Conservation (phyloP, 306 rosid genomes). For the Purshia tridentata region DNA sequence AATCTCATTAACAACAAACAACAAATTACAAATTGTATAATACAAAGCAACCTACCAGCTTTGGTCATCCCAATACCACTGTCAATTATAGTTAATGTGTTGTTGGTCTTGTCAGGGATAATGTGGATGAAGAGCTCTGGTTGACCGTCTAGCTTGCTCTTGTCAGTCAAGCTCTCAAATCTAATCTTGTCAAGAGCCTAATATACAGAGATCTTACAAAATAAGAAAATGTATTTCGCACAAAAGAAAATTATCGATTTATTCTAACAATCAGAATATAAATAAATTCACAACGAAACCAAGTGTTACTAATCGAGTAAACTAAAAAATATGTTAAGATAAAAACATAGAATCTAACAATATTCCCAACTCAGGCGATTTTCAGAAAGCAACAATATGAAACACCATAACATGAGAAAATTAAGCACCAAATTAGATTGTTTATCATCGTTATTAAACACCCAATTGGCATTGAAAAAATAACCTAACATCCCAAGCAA, state of each 20-base stretch:
- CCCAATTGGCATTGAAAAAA: neutral
- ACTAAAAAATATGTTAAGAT: too few relatives aligned
- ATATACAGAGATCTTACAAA: neutral
- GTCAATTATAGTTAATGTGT: slow-evolving; percentile 70
- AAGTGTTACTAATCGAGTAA: too few relatives aligned
- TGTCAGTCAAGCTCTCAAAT: slow-evolving; percentile 84
- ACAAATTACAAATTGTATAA: too few relatives aligned
- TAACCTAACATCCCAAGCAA: neutral
- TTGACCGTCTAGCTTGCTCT: slow-evolving; percentile 91
- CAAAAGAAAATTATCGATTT: neutral
- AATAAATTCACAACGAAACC: too few relatives aligned
- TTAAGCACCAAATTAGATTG: too few relatives aligned
- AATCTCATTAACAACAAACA: neutral
- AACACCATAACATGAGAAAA: too few relatives aligned
- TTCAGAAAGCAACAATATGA: too few relatives aligned
- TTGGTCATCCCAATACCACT: slow-evolving; percentile 98
- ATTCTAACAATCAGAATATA: neutral
- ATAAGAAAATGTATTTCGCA: neutral
- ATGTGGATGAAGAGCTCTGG: slow-evolving; percentile 91
- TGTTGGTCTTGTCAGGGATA: slow-evolving; percentile 76
- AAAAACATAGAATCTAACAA: too few relatives aligned
- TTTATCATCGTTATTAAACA: too few relatives aligned
- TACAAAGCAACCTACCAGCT: slow-evolving; percentile 54
- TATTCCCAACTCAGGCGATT: too few relatives aligned
- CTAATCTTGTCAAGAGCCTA: slow-evolving; percentile 91